phyloP scores from a whole-genome alignment of 2,329 filamentous ascomycete genomes.

The Aureobasidium mangrovei region DNA sequence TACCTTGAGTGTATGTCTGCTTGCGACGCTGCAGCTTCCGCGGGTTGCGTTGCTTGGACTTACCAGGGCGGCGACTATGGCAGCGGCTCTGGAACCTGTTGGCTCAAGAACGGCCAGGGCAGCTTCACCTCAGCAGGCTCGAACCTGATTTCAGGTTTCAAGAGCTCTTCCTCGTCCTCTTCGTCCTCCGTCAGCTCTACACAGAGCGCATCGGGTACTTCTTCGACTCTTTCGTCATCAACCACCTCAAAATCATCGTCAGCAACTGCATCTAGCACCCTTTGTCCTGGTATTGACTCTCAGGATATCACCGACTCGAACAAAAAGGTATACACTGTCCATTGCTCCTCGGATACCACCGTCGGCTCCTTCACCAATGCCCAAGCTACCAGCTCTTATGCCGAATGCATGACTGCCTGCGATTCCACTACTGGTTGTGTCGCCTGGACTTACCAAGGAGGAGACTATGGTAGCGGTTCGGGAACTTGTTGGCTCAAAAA shows the following conservation, averaged over 20 bases:
- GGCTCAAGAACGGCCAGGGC: constrained; percentile 8
- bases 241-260: constrained; percentile 14
- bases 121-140: not conserved
- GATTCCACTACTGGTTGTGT: constrained; percentile 12
- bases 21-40: constrained; percentile 11
- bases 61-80: constrained; percentile 15
- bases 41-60: constrained; percentile 11
- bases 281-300: not conserved
- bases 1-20: constrained; percentile 16
- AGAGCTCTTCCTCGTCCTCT: not conserved
- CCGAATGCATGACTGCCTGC: constrained; percentile 15
- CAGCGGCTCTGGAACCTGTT: constrained; percentile 9
- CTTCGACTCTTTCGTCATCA: not conserved
- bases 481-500: constrained; percentile 16
- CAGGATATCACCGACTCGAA: constrained; percentile 18
- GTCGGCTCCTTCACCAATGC: constrained; percentile 13
- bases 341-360: constrained; percentile 13
- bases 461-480: constrained; percentile 1
- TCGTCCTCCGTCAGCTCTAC: not conserved
- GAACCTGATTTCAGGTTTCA: constrained; percentile 11
- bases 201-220: not conserved
- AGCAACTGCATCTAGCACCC: constrained; percentile 14
- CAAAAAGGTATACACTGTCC: constrained; percentile 1
- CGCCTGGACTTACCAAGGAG: constrained; percentile 16
- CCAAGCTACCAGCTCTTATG: constrained; percentile 11